Conservation (phyloP, 768 basidiomycete genomes). For the Mycena rosella region DNA sequence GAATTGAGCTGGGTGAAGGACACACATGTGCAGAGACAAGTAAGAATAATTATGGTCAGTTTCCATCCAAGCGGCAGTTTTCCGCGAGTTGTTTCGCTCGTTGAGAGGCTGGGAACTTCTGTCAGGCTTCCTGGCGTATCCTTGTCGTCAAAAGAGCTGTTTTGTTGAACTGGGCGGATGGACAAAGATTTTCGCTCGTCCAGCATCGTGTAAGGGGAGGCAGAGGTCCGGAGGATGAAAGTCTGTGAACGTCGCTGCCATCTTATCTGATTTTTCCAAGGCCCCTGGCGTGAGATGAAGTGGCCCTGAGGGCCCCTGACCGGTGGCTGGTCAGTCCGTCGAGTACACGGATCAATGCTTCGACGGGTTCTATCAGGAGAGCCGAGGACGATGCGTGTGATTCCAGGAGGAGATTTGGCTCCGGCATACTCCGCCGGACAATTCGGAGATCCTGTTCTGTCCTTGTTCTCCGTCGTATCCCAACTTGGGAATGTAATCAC, state of each 20-base stretch:
- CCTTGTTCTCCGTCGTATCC: no score
- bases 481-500: no score
- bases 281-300: no score
- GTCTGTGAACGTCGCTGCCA: slow-evolving; percentile 2
- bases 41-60: slow-evolving; percentile 50
- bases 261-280: not conserved
- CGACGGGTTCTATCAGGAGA: no score
- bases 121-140: not conserved
- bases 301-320: no score
- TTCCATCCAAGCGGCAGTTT: slow-evolving; percentile 52
- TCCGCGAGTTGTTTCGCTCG: slow-evolving; percentile 7
- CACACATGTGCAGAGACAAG: slow-evolving; percentile 57
- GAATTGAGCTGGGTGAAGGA: slow-evolving; percentile 24
- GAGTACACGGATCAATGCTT: no score
- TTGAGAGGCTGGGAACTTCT: slow-evolving; percentile 34
- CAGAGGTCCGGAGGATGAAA: no score
- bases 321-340: no score
- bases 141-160: slow-evolving; percentile 13
- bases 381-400: no score
- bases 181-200: slow-evolving; percentile 11
- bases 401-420: no score
- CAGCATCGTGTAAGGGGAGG: slow-evolving; percentile 15
- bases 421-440: no score
- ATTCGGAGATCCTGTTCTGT: no score
- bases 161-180: not conserved